Evolutionary conservation across 1,284 basidiomycete species (phyloP), one percentile per base, ranked within the genome.

Genomic region (Singerocomus inundabilis): DNA sequence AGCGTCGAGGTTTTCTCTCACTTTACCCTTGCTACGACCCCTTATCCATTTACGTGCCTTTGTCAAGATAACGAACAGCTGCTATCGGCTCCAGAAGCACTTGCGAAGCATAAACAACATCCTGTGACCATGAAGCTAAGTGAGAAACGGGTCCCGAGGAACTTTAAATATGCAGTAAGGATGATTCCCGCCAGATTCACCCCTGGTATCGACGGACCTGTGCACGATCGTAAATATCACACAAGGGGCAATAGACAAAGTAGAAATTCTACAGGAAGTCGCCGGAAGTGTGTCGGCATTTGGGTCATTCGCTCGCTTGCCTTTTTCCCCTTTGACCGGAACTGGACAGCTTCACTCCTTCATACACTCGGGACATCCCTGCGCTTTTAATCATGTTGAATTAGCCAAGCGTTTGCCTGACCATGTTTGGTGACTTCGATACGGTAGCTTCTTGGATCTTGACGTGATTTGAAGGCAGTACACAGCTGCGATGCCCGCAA

Each of bases 41-140:
- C 25, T 39, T 11, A 28, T 48, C 18, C 24, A 29, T 12, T 48
- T 53, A 41, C 35, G 54, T 37, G 12, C 33, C 29, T 29, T 30
- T 34, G 8, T 28, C 62, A 85, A 70, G 83, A 85, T 51, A 82
- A 88, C 52, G 74, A 76, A 48, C 57, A 61, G 7, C 65, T 85
- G 2, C 66, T 79, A 29, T 55, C 56, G 34, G 13, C 25, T 15
- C 24, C 32, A 21, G 66, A 62, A 18, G 47, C 56, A n/a, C 63
- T 78, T 5, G 55, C 74, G 6, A 49, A 69, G 21, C 84, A 84
- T 52, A 78, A 75, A 58, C 72, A 74, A 51, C 75, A 85, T 51
- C 90, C 93, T 1, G 60, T 88, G 8, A 72, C 89, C 35, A 89
- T 94, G 5, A 78, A 92, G 33, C 62, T 90, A 25, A 90, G 90